A percentile compares a stretch with the other conserved stretches of the same genome.
phyloP scores from a whole-genome alignment of 345 rosid genomes.

The Pugionium cornutum region DNA sequence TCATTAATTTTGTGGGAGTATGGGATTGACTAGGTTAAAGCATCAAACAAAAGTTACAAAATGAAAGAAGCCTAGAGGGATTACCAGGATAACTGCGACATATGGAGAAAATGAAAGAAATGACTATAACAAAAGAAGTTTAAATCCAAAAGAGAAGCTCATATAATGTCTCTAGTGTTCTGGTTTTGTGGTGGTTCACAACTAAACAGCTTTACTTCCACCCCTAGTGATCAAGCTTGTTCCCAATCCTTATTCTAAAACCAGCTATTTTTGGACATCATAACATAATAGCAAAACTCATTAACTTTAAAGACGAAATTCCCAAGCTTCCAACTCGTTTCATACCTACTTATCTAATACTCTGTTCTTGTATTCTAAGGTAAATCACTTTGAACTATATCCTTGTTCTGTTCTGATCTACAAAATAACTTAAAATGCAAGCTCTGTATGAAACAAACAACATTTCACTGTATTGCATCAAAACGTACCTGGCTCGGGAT shows the following conservation, averaged over 20 bases:
- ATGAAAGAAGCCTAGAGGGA: neutral
- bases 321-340: neutral
- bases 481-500: constrained; percentile 73
- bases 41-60: constrained; percentile 13
- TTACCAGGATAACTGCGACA: constrained; percentile 15
- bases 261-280: constrained; percentile 15
- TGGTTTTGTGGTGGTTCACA: constrained; percentile 10
- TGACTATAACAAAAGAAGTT: neutral
- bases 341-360: neutral
- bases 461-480: neutral
- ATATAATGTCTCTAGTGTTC: neutral
- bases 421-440: neutral
- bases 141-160: neutral
- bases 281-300: constrained; percentile 4
- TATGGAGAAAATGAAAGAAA: neutral
- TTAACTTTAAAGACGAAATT: neutral
- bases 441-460: neutral
- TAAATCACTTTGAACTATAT: constrained; percentile 4
- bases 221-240: constrained; percentile 5
- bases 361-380: constrained; percentile 12
- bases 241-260: constrained; percentile 6
- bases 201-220: constrained; percentile 15
- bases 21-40: constrained; percentile 10
- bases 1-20: neutral
- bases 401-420: neutral